phyloP scores from a whole-genome alignment of 768 basidiomycete species.

The Pleurotus cornucopiae region DNA sequence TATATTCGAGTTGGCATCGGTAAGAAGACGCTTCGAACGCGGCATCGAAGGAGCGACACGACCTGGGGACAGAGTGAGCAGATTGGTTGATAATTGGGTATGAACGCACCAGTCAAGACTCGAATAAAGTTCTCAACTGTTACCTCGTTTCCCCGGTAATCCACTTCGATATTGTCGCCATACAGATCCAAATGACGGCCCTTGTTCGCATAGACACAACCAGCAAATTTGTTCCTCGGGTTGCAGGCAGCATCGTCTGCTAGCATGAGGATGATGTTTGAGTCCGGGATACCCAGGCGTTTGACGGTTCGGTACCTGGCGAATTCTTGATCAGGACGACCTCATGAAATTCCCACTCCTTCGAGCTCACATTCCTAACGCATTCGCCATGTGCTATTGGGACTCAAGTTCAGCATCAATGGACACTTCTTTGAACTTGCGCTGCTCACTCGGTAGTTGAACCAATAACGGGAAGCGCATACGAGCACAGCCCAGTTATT shows the following conservation, averaged over 20 bases:
- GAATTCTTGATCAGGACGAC: neutral
- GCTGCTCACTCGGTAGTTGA: constrained; percentile 87
- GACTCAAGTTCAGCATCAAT: too few species aligned
- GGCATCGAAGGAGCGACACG: constrained; percentile 82
- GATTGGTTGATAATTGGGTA: neutral
- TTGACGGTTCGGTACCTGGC: constrained; percentile 96
- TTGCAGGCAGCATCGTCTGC: constrained; percentile 97
- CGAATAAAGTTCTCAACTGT: constrained; percentile 95
- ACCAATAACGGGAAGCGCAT: constrained; percentile 94
- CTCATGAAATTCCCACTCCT: neutral
- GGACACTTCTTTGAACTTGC: too few species aligned
- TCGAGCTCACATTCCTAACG: constrained; percentile 84
- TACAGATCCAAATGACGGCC: constrained; percentile 85
- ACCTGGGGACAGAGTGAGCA: constrained; percentile 38
- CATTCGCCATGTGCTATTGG: constrained; percentile 95
- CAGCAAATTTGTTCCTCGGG: constrained; percentile 86
- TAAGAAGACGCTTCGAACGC: constrained; percentile 86
- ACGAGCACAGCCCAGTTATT: constrained; percentile 99
- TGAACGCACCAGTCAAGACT: constrained; percentile 77
- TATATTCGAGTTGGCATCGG: constrained; percentile 87
- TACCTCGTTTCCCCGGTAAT: constrained; percentile 97
- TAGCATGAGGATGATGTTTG: constrained; percentile 98
- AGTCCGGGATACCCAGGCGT: constrained; percentile 95
- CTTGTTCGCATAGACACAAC: constrained; percentile 86
- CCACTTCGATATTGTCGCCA: constrained; percentile 95